phyloP scores from a whole-genome alignment of 352 stramenopile species.

The Chrysophaeum taylorii region DNA sequence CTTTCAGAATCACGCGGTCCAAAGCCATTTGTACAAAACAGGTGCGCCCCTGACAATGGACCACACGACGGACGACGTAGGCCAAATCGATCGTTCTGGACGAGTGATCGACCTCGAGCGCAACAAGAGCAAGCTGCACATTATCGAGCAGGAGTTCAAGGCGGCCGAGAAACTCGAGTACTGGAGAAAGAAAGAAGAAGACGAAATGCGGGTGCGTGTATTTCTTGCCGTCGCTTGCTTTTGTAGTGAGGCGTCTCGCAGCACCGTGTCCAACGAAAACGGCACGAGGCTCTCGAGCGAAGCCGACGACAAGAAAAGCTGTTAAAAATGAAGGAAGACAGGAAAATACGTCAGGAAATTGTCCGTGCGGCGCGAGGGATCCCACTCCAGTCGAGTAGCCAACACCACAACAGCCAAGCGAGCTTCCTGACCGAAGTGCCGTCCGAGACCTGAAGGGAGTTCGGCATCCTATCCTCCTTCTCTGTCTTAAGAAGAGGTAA shows the following conservation, averaged over 20 bases:
- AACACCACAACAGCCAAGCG: background rate
- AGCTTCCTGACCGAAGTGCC: background rate
- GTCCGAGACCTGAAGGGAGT: too few species aligned
- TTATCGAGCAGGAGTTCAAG: constrained; percentile 80
- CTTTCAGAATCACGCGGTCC: constrained; percentile 62
- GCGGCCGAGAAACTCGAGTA: constrained; percentile 62
- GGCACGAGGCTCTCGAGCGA: constrained; percentile 65
- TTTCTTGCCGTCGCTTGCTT: constrained; percentile 1
- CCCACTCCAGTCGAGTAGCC: background rate
- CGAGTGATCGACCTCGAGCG: constrained; percentile 74
- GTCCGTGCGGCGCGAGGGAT: constrained; percentile 22
- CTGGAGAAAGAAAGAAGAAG: constrained; percentile 59
- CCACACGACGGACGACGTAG: background rate
- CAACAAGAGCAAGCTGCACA: constrained; percentile 71
- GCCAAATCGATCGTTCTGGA: constrained; percentile 63
- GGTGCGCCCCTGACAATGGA: constrained; percentile 31
- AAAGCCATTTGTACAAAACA: constrained; percentile 60
- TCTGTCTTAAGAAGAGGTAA: too few species aligned
- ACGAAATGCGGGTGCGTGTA: constrained; percentile 52
- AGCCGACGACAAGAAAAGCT: constrained; percentile 63
- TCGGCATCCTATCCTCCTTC: too few species aligned
- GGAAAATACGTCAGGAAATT: constrained; percentile 68
- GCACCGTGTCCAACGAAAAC: constrained; percentile 69
- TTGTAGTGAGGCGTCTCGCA: constrained; percentile 25
- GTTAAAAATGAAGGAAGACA: constrained; percentile 69